These are phyloP conservation scores for Pichia insulana DNA, from an alignment of 805 yeast genomes.

Conservation along the genomic window DNA sequence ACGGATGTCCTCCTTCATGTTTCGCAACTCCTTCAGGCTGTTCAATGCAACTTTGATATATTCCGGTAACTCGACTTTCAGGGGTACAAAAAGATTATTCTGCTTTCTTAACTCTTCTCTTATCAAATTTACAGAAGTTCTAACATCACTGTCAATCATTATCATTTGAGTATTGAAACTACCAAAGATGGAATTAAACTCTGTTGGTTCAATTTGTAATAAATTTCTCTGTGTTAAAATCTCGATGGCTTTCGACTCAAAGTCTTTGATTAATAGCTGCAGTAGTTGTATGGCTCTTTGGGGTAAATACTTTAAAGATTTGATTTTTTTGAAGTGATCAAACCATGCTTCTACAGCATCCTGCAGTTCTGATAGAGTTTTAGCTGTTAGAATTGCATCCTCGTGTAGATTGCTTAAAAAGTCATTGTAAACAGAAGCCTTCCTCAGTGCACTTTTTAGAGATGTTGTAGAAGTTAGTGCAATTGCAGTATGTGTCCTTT, in stretches of 20 bases:
- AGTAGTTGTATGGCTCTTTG: conserved; percentile 54
- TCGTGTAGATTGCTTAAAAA: conserved; percentile 67
- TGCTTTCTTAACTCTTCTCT: conserved; percentile 71
- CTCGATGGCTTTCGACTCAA: conserved; percentile 36
- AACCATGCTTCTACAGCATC: conserved; percentile 41
- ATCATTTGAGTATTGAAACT: conserved; percentile 30
- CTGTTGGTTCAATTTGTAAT: conserved; percentile 33
- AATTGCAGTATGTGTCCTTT: conserved; percentile 73
- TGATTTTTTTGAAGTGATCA: conserved; percentile 53
- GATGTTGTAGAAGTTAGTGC: conserved; percentile 67
- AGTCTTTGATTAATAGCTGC: conserved; percentile 54
- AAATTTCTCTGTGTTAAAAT: conserved; percentile 32
- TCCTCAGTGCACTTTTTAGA: conserved; percentile 42
- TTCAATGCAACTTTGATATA: neutral
- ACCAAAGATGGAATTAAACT: conserved; percentile 30
- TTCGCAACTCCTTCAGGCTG: too few species aligned
- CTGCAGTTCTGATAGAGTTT: conserved; percentile 36
- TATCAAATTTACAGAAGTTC: conserved; percentile 55
- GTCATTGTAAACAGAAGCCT: conserved; percentile 48
- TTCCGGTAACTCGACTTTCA: conserved; percentile 44
- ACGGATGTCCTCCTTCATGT: too few species aligned
- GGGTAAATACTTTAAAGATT: conserved; percentile 55
- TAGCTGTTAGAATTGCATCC: conserved; percentile 43
- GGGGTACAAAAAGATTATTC: conserved; percentile 58
- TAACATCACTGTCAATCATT: conserved; percentile 51